These are phyloP conservation scores for Phragmites australis DNA, from an alignment of 176 grass and related monocot species.

Conservation along the genomic window DNA sequence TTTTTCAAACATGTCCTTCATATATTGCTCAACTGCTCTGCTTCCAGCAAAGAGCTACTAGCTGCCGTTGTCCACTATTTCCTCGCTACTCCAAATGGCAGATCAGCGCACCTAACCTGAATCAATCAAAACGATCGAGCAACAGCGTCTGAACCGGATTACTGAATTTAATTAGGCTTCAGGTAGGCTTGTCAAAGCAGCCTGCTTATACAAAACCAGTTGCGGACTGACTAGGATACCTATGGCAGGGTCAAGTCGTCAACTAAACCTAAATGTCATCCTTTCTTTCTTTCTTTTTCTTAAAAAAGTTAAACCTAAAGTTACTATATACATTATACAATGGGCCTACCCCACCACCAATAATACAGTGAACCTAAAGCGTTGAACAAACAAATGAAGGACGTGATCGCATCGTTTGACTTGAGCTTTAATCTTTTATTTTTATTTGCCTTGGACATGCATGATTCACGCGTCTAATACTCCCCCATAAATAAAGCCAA, in stretches of 20 bases:
- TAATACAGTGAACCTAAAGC: too few species aligned
- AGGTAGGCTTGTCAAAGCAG: neutral
- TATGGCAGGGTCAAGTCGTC: neutral
- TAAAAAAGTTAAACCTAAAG: too few species aligned
- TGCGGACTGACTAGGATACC: neutral
- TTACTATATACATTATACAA: too few species aligned
- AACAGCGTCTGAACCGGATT: neutral
- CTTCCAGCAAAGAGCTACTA: too few species aligned
- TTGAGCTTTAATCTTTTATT: neutral
- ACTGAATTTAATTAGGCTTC: neutral
- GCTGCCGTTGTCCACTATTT: too few species aligned
- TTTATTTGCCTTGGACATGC: neutral
- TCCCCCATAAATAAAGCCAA: neutral
- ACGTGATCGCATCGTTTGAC: neutral
- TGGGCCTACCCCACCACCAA: too few species aligned
- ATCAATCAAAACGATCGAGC: neutral
- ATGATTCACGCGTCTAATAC: neutral
- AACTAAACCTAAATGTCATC: neutral
- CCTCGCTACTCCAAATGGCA: neutral
- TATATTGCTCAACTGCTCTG: too few species aligned
- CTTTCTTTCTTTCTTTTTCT: too few species aligned
- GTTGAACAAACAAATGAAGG: neutral
- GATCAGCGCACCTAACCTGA: neutral
- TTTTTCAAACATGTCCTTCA: too few species aligned
- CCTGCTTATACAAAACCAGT: neutral